Base-by-base conservation (phyloP, 371 early-diverging fungal genomes). In the Catenaria anguillulae region DNA sequence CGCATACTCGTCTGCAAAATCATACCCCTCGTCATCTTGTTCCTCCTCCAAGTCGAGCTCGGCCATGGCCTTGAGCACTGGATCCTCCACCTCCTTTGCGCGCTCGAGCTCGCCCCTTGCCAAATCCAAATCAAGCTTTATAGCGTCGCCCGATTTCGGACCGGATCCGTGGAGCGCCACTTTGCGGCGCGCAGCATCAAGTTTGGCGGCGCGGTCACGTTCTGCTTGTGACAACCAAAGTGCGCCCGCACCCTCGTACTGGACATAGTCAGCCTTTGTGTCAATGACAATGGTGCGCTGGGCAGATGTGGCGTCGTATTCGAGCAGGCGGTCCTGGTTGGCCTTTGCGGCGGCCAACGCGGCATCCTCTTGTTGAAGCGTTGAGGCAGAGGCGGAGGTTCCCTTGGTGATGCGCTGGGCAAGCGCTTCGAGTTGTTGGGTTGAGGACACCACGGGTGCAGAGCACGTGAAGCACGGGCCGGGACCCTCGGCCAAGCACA, bases 381-480 rank as follows among this genome's bases (percentile, higher is more conserved):
- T 5, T 40, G 40, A 17, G 17, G 10, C 10, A 40, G 40, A 40
- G 40, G 40, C 40, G 24, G 42, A 4, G 12, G 42, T 21, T 4
- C 10, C 33, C 3, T 8, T 36, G 59, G 15, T 12, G 35, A 3
- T 13, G n/a, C 29, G 37, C 36, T 8, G 12, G 45, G 6, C 6
- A 2, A 36, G 59, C 31, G 23, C 1, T n/a, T 21, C 43, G 10
- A 72, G 45, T 56, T 87, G 63, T 56, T 75, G 73, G 37, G 66
- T 56, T 8, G 64, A 62, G 1, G 71, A 70, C 35, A 85, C 70
- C 0, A 93, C 88, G 0, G 81, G 75, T 12, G 72, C 75, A 4
- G 82, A 84, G 68, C 94, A 93, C 62, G 79, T 84, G 40, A 85
- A 81, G 67, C 94, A 93, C 8, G 90, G 87, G 0, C 92, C 92